Base-by-base conservation (phyloP, 495 filamentous ascomycete species). In the Penicillium psychrofluorescens region DNA sequence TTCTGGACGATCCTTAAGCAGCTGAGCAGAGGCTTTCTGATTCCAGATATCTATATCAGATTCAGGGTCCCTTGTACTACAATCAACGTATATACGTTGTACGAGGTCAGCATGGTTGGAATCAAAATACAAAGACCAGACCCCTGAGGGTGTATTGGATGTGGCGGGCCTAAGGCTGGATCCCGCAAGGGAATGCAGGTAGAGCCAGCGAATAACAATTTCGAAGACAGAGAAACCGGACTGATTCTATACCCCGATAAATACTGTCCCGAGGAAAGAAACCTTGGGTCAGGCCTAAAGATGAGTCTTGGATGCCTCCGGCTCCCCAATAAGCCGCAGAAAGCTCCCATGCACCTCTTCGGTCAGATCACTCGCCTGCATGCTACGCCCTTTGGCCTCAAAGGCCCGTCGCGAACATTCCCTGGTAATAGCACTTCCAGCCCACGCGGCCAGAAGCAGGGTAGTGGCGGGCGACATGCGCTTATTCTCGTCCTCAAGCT, bases 351-450 rank as follows among this genome's bases (percentile, higher is more conserved):
- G 80, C 16, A 98, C 88, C 64, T 96, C 82, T 29, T 90, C 88
- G 1, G 92, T 96, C 61, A 98, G 71, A 66, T 98, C 92, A 60
- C 86, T 88, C 1, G 92, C 92, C 70, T 98, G 92, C 58, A 98
- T 68, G 56, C 86, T 88, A 52, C 92, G 78, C 5, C 92, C 92
- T 46, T 84, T 87, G 56, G 91, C 86, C 50, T 78, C 73, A 58
- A 92, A 98, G 5, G 92, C 92, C 48, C 88, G 66, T 41, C 90
- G 75, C 31, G 91, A 96, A 59, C 87, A 95, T 56, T 95, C 90
- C 65, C 94, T 78, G 31, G 92, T 97, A 48, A 97, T 76, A 15
- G 82, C 76, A 46, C 85, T 88, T 10, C 90, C 92, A 0, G 86
- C 90, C 76, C 82, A 95, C 11, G 87, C 94, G 14, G 81, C 85